Base-by-base conservation (phyloP, 768 basidiomycete species). In the Lactarius vividus region DNA sequence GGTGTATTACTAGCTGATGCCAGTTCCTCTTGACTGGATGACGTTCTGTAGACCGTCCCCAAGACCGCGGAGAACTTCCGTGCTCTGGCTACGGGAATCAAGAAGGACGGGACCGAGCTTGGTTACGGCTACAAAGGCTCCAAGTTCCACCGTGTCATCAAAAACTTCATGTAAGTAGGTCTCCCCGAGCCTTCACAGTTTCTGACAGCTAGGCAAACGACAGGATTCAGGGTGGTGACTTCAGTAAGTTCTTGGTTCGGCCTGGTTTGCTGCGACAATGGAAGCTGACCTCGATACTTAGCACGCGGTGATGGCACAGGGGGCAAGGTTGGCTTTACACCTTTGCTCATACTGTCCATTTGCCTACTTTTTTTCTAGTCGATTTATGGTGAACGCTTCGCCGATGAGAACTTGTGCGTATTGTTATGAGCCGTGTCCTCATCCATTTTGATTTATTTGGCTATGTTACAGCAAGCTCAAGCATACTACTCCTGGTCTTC, bases 51-150 rank as follows among this genome's bases (percentile, higher is more conserved):
- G 90, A 94, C 94, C 56, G 95, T 97, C 55, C 96, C 96, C 62
- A 96, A 96, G 80, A 98, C 96, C 37, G 95, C 82, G 29, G 96
- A 95, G 83, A 98, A 98, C 85, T 98, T 98, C 87, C 89, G 94
- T 64, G 93, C 94, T 57, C 83, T 99, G 71, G 81, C 92, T 15
- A 92, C 94, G 42, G 92, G 96, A 64, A 81, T 86, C 72, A 85
- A 84, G 71, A 92, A 89, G 79, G 86, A 91, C 64, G 92, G 91
- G 66, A 82, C 82, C 1, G 75, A 79, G 37, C 73, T 82, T 61
- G 94, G 88, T 20, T 96, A 83, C 74, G 95, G 96, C 11, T 99
- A 94, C 84, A 90, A 96, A 78, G 95, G 93, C 53, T 95, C 94
- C 66, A 88, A 88, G 71, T 99, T 99, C 87, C 96, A 99, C 79